Percentiles rank a stretch among this genome's conserved stretches.
These are phyloP conservation scores for Pythium biforme DNA, from an alignment of 352 stramenopile genomes.

Conservation along the genomic window DNA sequence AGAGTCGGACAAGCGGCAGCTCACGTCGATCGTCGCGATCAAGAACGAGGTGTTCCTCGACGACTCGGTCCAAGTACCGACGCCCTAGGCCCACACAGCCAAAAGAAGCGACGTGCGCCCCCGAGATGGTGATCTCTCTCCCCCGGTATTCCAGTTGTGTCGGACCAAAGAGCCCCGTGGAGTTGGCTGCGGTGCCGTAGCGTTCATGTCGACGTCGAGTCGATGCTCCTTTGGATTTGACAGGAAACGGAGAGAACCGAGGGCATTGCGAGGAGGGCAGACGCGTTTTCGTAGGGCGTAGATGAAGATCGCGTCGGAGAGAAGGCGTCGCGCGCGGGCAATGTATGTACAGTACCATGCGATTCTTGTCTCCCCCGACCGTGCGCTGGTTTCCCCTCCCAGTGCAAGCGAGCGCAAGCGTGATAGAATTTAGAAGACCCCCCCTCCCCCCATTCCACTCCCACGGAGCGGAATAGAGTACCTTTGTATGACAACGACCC, in stretches of 20 bases:
- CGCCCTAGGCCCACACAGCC: background rate
- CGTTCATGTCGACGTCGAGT: too few relatives aligned
- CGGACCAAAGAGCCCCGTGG: too few relatives aligned
- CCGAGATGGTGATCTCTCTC: too few relatives aligned
- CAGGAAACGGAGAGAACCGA: too few relatives aligned
- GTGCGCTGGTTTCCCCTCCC: background rate
- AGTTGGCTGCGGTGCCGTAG: too few relatives aligned
- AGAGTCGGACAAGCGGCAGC: constrained; percentile 70
- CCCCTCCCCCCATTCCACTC: too few relatives aligned
- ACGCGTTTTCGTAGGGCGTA: too few relatives aligned
- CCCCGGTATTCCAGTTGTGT: too few relatives aligned
- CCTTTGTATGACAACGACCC: background rate
- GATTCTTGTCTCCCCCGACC: background rate
- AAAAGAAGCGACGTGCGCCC: background rate
- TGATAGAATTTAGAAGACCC: background rate
- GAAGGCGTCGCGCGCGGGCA: too few relatives aligned
- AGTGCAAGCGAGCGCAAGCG: background rate
- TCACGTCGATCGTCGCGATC: constrained; percentile 81
- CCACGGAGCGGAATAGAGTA: background rate
- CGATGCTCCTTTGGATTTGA: too few relatives aligned
- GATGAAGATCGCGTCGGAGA: too few relatives aligned
- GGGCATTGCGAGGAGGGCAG: too few relatives aligned
- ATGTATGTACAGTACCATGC: background rate
- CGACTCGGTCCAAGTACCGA: constrained; percentile 54
- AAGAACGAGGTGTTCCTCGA: constrained; percentile 79